Percentiles rank a stretch among this genome's conserved stretches.
Evolutionary conservation across 257 asterid species (phyloP).

Genomic region (Solanum chilense): DNA sequence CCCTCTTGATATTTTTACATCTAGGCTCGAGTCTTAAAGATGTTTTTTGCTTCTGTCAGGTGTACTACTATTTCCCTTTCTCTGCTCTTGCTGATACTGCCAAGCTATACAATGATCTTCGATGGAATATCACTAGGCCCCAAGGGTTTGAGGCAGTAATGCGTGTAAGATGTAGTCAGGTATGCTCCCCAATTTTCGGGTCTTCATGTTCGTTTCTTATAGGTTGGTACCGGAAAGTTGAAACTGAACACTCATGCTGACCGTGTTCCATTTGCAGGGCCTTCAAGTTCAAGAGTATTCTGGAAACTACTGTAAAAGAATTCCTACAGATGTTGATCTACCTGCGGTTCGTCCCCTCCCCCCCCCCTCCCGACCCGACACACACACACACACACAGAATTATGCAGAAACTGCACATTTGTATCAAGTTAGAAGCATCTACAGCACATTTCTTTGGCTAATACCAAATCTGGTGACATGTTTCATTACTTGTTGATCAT

Average conservation of each 20-base stretch:
- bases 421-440: neutral
- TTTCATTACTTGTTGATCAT: neutral
- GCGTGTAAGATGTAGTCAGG: slow-evolving; percentile 99
- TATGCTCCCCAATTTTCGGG: slow-evolving; percentile 15
- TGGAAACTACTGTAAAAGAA: slow-evolving; percentile 93
- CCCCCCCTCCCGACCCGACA: neutral
- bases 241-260: neutral
- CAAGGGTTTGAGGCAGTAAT: slow-evolving; percentile 99
- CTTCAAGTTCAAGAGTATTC: slow-evolving; percentile 95
- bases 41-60: slow-evolving; percentile 28
- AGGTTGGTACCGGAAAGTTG: neutral
- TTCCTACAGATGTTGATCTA: slow-evolving; percentile 95
- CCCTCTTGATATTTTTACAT: neutral
- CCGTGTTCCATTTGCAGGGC: slow-evolving; percentile 39
- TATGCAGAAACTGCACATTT: neutral
- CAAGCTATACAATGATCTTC: slow-evolving; percentile 93
- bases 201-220: slow-evolving; percentile 1
- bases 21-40: neutral
- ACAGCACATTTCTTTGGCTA: neutral
- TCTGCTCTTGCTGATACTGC: slow-evolving; percentile 93
- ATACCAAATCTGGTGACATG: neutral
- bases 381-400: neutral
- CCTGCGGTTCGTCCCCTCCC: slow-evolving; percentile 65
- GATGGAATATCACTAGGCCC: slow-evolving; percentile 97
- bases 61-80: slow-evolving; percentile 87